Conservation (phyloP, 1,284 basidiomycete genomes). For the Puccinia polysora region DNA sequence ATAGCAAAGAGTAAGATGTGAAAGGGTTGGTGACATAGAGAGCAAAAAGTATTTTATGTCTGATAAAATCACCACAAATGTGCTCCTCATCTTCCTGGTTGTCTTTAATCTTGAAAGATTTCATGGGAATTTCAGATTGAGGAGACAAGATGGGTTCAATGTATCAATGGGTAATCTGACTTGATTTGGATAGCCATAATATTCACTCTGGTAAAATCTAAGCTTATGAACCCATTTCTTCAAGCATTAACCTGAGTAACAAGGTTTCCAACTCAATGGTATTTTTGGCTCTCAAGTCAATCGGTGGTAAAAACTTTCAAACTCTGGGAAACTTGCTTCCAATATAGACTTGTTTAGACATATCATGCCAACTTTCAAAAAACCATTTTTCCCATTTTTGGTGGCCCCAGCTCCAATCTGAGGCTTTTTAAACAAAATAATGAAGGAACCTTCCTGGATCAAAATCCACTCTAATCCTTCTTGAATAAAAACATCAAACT, state of each 20-base stretch:
- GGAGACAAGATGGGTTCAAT: not conserved
- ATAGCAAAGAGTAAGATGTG: too few relatives aligned
- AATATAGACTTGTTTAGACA: too few relatives aligned
- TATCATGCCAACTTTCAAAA: too few relatives aligned
- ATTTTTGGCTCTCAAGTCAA: conserved; percentile 19
- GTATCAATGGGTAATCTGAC: conserved; percentile 31
- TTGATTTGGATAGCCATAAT: conserved; percentile 34
- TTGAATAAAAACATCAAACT: too few relatives aligned
- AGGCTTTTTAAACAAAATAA: too few relatives aligned
- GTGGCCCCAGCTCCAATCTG: too few relatives aligned
- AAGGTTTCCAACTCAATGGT: conserved; percentile 28
- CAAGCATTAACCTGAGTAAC: conserved; percentile 39
- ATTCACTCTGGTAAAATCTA: conserved; percentile 36
- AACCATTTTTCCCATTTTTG: too few relatives aligned
- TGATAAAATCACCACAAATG: conserved; percentile 38
- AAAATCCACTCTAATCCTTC: too few relatives aligned
- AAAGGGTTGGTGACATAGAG: too few relatives aligned
- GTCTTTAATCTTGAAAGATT: not conserved
- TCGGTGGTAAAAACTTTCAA: conserved; percentile 33
- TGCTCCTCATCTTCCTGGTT: conserved; percentile 42
- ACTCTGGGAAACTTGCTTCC: conserved; percentile 24
- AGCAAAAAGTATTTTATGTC: too few relatives aligned
- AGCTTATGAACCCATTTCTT: conserved; percentile 43
- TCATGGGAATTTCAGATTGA: not conserved
- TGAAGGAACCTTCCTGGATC: too few relatives aligned